Conservation (phyloP, 306 rosid genomes). For the Carpinus viminea region DNA sequence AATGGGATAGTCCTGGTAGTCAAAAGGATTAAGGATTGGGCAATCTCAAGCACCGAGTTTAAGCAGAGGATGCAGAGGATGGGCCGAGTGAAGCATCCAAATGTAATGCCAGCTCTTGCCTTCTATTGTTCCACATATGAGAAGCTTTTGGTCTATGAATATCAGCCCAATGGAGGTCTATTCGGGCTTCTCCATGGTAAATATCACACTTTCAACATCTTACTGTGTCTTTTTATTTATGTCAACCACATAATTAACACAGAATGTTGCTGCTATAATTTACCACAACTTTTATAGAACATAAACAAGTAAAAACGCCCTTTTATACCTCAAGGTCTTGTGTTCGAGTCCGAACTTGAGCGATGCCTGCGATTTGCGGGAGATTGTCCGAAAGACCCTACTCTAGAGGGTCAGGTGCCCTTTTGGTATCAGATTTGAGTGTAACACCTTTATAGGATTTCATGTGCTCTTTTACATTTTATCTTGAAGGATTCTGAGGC, state of each 20-base stretch:
- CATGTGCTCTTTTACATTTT: background rate
- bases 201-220: background rate
- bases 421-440: background rate
- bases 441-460: background rate
- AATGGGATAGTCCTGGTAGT: conserved; percentile 60
- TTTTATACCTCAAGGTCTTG: no score
- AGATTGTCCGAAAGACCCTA: no score
- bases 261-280: background rate
- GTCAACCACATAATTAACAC: background rate
- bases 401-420: no score
- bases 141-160: conserved; percentile 85
- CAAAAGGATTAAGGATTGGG: conserved; percentile 68
- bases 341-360: no score
- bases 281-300: background rate
- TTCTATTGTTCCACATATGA: conserved; percentile 71
- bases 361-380: no score
- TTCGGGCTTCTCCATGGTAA: conserved; percentile 76
- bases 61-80: conserved; percentile 62
- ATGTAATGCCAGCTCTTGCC: conserved; percentile 65
- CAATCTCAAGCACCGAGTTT: conserved; percentile 53
- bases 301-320: no score
- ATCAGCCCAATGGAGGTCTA: conserved; percentile 72
- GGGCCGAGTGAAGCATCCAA: conserved; percentile 54
- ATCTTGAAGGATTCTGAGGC: background rate
- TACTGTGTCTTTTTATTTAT: background rate